phyloP scores from a whole-genome alignment of 441 rosid species.

The Aleurites moluccanus region DNA sequence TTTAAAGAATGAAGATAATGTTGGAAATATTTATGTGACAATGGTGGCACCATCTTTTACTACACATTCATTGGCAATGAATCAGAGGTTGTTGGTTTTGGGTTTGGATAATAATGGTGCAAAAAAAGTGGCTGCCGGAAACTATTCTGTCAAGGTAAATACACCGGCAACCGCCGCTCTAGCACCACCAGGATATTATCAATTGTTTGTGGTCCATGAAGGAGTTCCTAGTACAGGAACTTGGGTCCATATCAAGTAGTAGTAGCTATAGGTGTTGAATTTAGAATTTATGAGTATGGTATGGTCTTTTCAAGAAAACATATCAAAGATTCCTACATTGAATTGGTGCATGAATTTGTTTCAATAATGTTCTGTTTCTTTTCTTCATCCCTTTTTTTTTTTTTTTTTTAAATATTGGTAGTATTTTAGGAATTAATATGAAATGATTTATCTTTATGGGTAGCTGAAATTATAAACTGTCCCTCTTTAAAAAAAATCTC shows the following conservation, averaged over 20 bases:
- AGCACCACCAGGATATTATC: constrained; percentile 79
- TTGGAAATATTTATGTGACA: constrained; percentile 36
- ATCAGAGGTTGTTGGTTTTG: constrained; percentile 69
- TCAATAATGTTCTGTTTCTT: too few relatives aligned
- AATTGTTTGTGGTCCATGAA: constrained; percentile 62
- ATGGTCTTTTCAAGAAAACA: background rate
- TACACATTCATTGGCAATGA: constrained; percentile 79
- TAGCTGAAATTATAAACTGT: too few relatives aligned
- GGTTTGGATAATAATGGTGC: constrained; percentile 29
- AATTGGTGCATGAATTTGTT: too few relatives aligned
- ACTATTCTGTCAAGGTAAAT: constrained; percentile 40
- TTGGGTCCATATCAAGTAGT: constrained; percentile 53
- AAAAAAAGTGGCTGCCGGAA: constrained; percentile 29
- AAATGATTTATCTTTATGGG: too few relatives aligned
- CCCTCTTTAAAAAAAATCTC: too few relatives aligned
- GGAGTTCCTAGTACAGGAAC: constrained; percentile 59
- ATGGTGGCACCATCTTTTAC: constrained; percentile 71
- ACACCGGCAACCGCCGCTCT: constrained; percentile 46
- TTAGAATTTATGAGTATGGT: constrained; percentile 4
- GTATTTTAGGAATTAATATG: too few relatives aligned
- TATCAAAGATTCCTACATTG: background rate
- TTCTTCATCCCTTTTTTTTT: too few relatives aligned
- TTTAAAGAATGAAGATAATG: constrained; percentile 25
- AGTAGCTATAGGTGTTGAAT: constrained; percentile 12
- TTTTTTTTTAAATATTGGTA: too few relatives aligned